Evolutionary conservation across 2,329 filamentous ascomycete genomes (phyloP), one percentile per base, ranked within the genome.

Genomic region (Rhynchosporium secalis): DNA sequence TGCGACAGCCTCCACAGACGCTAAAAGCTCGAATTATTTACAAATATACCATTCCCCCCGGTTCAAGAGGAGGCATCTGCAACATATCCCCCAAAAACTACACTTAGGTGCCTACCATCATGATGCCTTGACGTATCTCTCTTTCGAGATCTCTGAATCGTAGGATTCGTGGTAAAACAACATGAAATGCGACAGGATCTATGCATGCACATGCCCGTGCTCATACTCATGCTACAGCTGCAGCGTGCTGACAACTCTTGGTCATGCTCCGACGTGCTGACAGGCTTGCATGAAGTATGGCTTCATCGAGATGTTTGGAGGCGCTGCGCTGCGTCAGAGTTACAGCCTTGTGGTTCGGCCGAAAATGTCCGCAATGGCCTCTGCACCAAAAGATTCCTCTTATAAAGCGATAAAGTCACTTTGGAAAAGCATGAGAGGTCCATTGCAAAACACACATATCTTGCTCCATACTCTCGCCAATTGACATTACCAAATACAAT

Each of bases 401-500:
- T 52, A 52, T 31, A 52, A 52, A 52, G 15, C 13, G 2, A 26
- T 38, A n/a, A 31, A 29, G 26, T 52, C 20, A 8, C 48, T 31
- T 52, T 15, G 47, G 36, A 49, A 5, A 13, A 49, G 28, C 48
- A 52, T 52, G 48, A 38, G 31, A 8, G 4, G 8, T 33, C 31
- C 48, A 8, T n/a, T 8, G 26, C 20, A n/a, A 36, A 38, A 12
- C 13, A n/a, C 31, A 52, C 38, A 38, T 31, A 6, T 26, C 26
- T 36, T 13, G n/a, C 9, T n/a, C 9, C 6, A 29, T 15, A n/a
- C 28, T 20, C 20, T 20, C 20, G 20, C 20, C 20, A 20, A 38
- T 60, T 13, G 40, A 47, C 29, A 56, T 60, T 15, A 60, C 48
- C 29, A 56, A 60, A 49, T 60, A 60, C 40, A 6, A 6, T 46